Conservation (phyloP, 1,139 yeast species). For the Geotrichum macrosporum region DNA sequence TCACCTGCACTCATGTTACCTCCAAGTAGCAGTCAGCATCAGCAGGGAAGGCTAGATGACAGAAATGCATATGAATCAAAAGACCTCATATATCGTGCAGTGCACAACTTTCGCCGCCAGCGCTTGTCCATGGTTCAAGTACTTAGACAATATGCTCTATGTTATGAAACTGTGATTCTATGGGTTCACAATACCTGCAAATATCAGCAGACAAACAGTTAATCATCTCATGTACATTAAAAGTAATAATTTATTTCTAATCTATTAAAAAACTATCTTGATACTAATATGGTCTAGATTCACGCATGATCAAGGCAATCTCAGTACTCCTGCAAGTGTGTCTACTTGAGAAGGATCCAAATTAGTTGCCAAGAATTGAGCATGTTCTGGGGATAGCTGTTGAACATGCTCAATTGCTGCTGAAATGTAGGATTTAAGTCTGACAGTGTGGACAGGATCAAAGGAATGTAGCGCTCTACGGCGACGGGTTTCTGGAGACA, state of each 20-base stretch:
- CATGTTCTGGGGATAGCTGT: constrained; percentile 13
- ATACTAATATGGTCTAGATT: too few relatives aligned
- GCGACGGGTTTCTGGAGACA: constrained; percentile 26
- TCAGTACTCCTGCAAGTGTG: constrained; percentile 18
- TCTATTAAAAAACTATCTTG: too few relatives aligned
- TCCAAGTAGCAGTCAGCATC: background rate
- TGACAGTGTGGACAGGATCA: constrained; percentile 30
- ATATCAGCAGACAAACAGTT: background rate
- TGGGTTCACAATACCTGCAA: constrained; percentile 26
- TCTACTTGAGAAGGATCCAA: constrained; percentile 16
- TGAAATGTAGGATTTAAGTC: constrained; percentile 22
- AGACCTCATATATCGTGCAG: constrained; percentile 55
- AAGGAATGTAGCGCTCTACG: constrained; percentile 21
- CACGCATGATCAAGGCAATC: background rate
- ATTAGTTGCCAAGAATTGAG: constrained; percentile 3
- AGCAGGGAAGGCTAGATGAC: constrained; percentile 2
- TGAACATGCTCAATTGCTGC: constrained; percentile 9
- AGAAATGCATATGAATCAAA: constrained; percentile 9
- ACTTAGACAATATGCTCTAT: constrained; percentile 64
- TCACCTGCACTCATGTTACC: background rate
- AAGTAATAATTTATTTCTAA: background rate
- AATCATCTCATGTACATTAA: background rate
- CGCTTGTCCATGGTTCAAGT: constrained; percentile 82
- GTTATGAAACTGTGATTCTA: constrained; percentile 54
- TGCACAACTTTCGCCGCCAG: constrained; percentile 62